These are phyloP conservation scores for Backusella mclennaniae DNA, from an alignment of 192 early-diverging fungal species.

Conservation along the genomic window DNA sequence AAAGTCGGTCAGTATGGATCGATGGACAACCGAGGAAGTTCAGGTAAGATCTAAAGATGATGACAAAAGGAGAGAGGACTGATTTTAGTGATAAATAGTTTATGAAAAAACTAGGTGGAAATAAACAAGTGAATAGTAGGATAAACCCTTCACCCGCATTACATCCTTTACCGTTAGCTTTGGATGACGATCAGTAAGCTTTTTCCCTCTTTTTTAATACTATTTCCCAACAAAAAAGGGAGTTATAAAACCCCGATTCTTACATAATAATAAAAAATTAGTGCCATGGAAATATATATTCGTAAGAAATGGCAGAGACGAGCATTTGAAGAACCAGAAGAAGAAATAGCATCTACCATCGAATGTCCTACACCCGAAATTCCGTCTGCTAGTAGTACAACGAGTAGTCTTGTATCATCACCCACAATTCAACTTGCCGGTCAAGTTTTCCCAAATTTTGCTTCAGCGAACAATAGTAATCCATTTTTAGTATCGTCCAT, in stretches of 20 bases:
- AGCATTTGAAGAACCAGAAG: conserved; percentile 19
- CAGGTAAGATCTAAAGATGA: conserved; percentile 43
- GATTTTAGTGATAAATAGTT: conserved; percentile 23
- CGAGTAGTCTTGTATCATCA: neutral
- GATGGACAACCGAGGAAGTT: conserved; percentile 85
- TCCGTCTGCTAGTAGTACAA: neutral
- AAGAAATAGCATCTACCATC: neutral
- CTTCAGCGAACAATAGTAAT: neutral
- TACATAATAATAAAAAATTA: conserved; percentile 21
- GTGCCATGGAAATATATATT: conserved; percentile 86
- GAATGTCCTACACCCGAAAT: neutral
- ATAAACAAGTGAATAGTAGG: conserved; percentile 63
- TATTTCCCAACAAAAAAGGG: neutral
- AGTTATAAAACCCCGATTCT: neutral
- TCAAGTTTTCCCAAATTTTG: neutral
- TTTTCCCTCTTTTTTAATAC: too few relatives aligned
- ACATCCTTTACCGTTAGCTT: conserved; percentile 59
- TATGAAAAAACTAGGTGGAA: conserved; percentile 56
- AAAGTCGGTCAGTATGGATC: conserved; percentile 86
- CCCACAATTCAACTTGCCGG: conserved; percentile 11
- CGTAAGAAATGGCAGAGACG: conserved; percentile 90
- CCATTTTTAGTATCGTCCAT: neutral
- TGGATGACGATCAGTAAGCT: conserved; percentile 55
- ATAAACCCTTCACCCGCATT: conserved; percentile 70
- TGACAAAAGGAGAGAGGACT: neutral